phyloP scores from a whole-genome alignment of 345 rosid species.

The Hibiscus syriacus region DNA sequence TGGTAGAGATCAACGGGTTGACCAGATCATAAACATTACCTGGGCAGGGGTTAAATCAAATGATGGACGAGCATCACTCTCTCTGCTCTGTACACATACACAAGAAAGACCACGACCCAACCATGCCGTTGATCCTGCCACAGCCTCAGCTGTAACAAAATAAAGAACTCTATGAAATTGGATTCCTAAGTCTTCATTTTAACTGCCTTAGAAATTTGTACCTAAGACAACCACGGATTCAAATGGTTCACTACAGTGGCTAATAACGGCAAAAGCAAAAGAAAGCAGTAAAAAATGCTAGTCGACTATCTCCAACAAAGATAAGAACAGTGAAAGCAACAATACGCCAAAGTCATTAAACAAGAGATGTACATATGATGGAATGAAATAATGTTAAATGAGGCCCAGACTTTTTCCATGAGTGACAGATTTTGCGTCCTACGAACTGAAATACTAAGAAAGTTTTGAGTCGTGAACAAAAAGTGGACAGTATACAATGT shows the following conservation, averaged over 20 bases:
- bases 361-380: background rate
- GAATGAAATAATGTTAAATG: background rate
- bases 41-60: constrained; percentile 92
- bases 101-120: constrained; percentile 97
- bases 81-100: constrained; percentile 94
- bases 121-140: constrained; percentile 99
- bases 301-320: background rate
- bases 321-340: background rate
- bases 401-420: background rate
- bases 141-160: constrained; percentile 88
- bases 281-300: background rate
- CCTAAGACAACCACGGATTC: background rate
- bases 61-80: constrained; percentile 74
- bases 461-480: background rate
- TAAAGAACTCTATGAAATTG: constrained; percentile 21
- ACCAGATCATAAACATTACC: constrained; percentile 29
- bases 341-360: background rate
- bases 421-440: background rate
- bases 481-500: background rate
- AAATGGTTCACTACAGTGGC: background rate
- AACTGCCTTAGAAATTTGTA: background rate
- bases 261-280: background rate
- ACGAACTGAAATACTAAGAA: background rate
- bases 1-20: background rate
- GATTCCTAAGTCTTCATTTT: constrained; percentile 10